A percentile compares a stretch with the other conserved stretches of the same genome.
phyloP scores from a whole-genome alignment of 2,329 filamentous ascomycete genomes.

The Coniochaeta ligniaria region DNA sequence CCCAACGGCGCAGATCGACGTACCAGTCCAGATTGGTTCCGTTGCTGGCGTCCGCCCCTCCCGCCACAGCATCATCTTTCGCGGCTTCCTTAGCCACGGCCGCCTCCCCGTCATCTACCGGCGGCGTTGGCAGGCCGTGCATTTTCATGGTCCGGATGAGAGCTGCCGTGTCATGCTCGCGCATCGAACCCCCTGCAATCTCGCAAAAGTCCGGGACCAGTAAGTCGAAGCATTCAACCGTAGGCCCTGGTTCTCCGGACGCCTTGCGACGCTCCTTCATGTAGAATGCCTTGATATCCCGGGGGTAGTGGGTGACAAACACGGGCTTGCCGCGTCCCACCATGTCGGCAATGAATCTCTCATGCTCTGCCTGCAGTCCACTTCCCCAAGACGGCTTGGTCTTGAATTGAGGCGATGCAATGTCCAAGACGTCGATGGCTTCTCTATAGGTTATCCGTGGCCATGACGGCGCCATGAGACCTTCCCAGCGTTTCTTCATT shows the following conservation, averaged over 20 bases:
- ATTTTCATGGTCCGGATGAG: constrained; percentile 65
- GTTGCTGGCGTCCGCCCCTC: background rate
- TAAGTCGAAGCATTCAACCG: constrained; percentile 86
- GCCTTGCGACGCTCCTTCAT: constrained; percentile 26
- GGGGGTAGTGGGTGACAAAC: constrained; percentile 93
- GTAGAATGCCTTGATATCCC: constrained; percentile 82
- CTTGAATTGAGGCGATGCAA: constrained; percentile 54
- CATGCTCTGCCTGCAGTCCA: constrained; percentile 85
- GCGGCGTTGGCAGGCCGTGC: constrained; percentile 50
- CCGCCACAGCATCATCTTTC: background rate
- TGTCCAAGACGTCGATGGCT: constrained; percentile 63
- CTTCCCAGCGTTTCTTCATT: constrained; percentile 65
- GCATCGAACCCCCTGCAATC: constrained; percentile 81
- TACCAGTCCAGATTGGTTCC: constrained; percentile 67
- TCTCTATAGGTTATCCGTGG: constrained; percentile 76
- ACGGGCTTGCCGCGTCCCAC: constrained; percentile 54
- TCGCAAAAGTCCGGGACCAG: constrained; percentile 81
- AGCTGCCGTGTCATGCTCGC: constrained; percentile 67
- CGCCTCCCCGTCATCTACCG: constrained; percentile 8
- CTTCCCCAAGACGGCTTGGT: constrained; percentile 63
- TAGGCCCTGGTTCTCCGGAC: constrained; percentile 23
- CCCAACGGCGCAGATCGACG: constrained; percentile 78
- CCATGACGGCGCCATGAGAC: constrained; percentile 57
- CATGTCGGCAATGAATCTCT: constrained; percentile 70
- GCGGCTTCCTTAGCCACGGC: constrained; percentile 11